phyloP scores from a whole-genome alignment of 805 yeast genomes.

The Middelhovenomyces tepae region DNA sequence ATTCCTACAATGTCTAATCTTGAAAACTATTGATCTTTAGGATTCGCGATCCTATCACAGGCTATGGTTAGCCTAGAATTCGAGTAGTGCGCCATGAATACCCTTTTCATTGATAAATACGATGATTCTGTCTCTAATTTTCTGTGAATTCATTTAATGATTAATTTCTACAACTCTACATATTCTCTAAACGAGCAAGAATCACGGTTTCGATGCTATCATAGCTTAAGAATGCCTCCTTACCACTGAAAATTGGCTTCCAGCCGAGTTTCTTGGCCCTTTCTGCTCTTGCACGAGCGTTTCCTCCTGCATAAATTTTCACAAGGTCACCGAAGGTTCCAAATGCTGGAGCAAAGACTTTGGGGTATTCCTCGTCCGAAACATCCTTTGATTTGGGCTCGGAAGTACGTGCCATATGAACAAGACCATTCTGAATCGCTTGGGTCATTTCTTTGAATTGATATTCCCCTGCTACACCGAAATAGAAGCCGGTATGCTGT shows the following conservation, averaged over 20 bases:
- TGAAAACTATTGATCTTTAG: too few relatives aligned
- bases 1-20: too few relatives aligned
- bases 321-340: conserved; percentile 60
- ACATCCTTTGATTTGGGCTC: conserved; percentile 36
- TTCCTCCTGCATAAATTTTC: conserved; percentile 43
- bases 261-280: conserved; percentile 33
- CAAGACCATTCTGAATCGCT: conserved; percentile 11
- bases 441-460: conserved; percentile 9
- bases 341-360: conserved; percentile 49
- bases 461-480: conserved; percentile 12
- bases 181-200: too few relatives aligned
- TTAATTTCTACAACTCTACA: too few relatives aligned
- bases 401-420: conserved; percentile 8
- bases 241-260: conserved; percentile 21
- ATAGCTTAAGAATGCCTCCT: conserved; percentile 10
- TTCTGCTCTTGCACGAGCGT: conserved; percentile 40
- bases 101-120: too few relatives aligned
- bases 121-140: too few relatives aligned
- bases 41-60: too few relatives aligned
- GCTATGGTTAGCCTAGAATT: too few relatives aligned
- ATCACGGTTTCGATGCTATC: too few relatives aligned
- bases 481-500: conserved; percentile 13
- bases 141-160: too few relatives aligned
- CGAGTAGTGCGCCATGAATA: too few relatives aligned
- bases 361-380: conserved; percentile 39